Conservation (phyloP, 805 yeast genomes). For the Candida vartiovaarae region DNA sequence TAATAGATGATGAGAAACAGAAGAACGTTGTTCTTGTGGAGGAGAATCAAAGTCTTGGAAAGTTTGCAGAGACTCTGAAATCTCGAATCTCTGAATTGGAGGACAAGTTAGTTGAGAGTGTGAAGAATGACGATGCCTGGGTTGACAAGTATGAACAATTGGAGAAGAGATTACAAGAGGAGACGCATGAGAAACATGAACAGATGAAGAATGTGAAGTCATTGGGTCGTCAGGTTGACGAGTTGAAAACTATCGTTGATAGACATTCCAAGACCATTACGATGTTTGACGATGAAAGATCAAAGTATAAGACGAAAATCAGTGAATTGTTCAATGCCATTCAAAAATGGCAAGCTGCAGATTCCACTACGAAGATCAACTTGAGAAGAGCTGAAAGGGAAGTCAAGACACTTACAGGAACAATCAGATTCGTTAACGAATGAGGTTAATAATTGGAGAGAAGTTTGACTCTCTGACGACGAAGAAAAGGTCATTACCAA, state of each 20-base stretch:
- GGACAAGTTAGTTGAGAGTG: slow-evolving; percentile 39
- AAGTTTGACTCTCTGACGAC: slow-evolving; percentile 25
- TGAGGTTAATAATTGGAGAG: slow-evolving; percentile 52
- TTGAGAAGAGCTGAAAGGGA: slow-evolving; percentile 49
- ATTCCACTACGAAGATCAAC: slow-evolving; percentile 36
- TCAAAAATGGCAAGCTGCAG: slow-evolving; percentile 35
- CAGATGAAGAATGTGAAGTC: slow-evolving; percentile 42
- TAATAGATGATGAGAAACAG: slow-evolving; percentile 36
- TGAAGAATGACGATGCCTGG: slow-evolving; percentile 54
- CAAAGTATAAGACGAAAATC: slow-evolving; percentile 46
- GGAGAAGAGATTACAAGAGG: slow-evolving; percentile 41
- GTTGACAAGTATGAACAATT: slow-evolving; percentile 44
- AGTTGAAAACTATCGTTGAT: slow-evolving; percentile 43
- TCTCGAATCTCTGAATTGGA: slow-evolving; percentile 39
- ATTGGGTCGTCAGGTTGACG: slow-evolving; percentile 47
- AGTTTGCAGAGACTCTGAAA: slow-evolving; percentile 44
- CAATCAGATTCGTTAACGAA: slow-evolving; percentile 43
- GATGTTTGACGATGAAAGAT: slow-evolving; percentile 52
- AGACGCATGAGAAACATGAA: slow-evolving; percentile 42
- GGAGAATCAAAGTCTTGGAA: slow-evolving; percentile 60
- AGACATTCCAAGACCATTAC: slow-evolving; percentile 44
- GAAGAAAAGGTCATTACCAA: slow-evolving; percentile 14
- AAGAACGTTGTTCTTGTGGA: slow-evolving; percentile 52
- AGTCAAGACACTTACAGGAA: slow-evolving; percentile 46
- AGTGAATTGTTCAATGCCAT: slow-evolving; percentile 37